Conservation (phyloP, 2,329 filamentous ascomycete genomes). For the Monilinia fructigena region DNA sequence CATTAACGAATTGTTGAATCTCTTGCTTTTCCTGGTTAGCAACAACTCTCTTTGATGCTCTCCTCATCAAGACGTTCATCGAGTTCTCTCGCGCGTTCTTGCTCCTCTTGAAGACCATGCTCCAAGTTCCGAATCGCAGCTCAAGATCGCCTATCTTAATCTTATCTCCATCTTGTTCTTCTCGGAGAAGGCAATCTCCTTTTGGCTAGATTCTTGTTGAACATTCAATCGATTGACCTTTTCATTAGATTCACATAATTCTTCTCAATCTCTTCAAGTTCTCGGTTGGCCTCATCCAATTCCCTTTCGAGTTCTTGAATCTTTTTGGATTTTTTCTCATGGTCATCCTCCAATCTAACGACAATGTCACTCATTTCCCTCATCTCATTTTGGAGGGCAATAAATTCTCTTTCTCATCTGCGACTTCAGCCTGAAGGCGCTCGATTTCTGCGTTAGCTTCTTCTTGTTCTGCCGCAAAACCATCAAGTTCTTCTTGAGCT, state of each 20-base stretch:
- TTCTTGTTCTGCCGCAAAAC: constrained; percentile 69
- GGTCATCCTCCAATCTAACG: constrained; percentile 84
- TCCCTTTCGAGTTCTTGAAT: constrained; percentile 84
- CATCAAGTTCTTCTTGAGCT: constrained; percentile 64
- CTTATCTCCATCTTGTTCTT: constrained; percentile 97
- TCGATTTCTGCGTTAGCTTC: constrained; percentile 69
- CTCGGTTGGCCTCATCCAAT: constrained; percentile 77
- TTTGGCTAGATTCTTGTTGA: constrained; percentile 87
- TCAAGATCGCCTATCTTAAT: constrained; percentile 96
- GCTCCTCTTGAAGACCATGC: constrained; percentile 77
- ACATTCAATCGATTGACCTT: constrained; percentile 87
- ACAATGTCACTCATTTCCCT: constrained; percentile 85
- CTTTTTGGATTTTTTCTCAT: constrained; percentile 71
- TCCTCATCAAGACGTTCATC: constrained; percentile 77
- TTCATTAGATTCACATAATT: constrained; percentile 76
- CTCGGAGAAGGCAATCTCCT: constrained; percentile 92
- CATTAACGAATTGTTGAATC: constrained; percentile 87
- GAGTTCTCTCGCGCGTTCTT: constrained; percentile 70
- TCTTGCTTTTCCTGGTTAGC: constrained; percentile 91
- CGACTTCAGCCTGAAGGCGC: constrained; percentile 68
- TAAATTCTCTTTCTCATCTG: constrained; percentile 78
- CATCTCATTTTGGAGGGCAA: constrained; percentile 91
- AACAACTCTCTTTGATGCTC: constrained; percentile 79
- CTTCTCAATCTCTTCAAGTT: constrained; percentile 82
- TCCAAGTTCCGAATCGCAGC: constrained; percentile 77